A percentile compares a stretch with the other conserved stretches of the same genome.
Evolutionary conservation across 2,329 filamentous ascomycete genomes (phyloP).

Genomic region (Diaporthe eres): DNA sequence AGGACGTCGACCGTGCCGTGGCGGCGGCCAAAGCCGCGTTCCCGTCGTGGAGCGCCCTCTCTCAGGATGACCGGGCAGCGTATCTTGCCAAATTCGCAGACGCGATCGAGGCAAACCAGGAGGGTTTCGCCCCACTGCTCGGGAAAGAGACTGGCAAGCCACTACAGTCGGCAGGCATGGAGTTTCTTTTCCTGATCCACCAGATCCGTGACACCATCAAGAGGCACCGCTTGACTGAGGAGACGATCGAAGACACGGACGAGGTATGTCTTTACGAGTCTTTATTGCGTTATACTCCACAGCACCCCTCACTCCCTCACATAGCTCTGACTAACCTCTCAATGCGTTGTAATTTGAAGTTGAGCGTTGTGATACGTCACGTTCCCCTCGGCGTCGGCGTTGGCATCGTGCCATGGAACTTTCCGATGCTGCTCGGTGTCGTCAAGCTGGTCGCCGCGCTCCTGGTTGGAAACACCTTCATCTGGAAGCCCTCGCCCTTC

Average conservation of each 20-base stretch:
- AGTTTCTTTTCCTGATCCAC: slow-evolving; percentile 4
- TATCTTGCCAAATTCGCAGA: slow-evolving; percentile 49
- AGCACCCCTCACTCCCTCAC: not conserved
- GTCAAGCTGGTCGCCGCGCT: slow-evolving; percentile 60
- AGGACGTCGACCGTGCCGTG: slow-evolving; percentile 58
- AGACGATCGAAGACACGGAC: slow-evolving; percentile 23
- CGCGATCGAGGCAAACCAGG: slow-evolving; percentile 51
- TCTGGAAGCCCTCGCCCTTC: slow-evolving; percentile 63
- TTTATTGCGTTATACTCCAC: not conserved
- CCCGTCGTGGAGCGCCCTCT: slow-evolving; percentile 54
- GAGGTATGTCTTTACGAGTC: not conserved
- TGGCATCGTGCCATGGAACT: slow-evolving; percentile 68
- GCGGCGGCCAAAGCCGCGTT: slow-evolving; percentile 53
- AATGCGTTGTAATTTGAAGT: not conserved
- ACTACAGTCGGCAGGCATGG: not conserved
- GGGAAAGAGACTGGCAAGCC: slow-evolving; percentile 47
- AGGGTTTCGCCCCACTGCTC: slow-evolving; percentile 43
- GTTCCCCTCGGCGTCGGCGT: slow-evolving; percentile 56
- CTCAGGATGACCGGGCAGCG: slow-evolving; percentile 51
- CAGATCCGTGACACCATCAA: slow-evolving; percentile 31
- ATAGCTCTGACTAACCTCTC: not conserved
- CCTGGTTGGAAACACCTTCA: slow-evolving; percentile 62
- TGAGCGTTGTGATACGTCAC: slow-evolving; percentile 27
- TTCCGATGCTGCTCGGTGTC: slow-evolving; percentile 50
- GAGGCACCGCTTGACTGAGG: slow-evolving; percentile 18